Evolutionary conservation across 306 rosid genomes (phyloP).

Genomic region (Cicer pinnatifidum): DNA sequence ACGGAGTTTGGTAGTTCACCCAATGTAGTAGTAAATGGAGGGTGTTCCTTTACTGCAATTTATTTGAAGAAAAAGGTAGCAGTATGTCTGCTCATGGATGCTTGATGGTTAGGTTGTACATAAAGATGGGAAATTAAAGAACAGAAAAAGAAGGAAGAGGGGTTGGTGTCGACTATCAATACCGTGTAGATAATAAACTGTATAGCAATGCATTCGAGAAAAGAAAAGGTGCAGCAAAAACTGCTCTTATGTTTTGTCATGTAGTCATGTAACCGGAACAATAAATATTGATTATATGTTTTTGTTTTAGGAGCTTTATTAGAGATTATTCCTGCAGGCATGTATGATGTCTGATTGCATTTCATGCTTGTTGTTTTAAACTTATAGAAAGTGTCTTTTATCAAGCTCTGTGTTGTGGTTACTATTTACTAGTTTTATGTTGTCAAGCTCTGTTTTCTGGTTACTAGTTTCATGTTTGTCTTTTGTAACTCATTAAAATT

Average conservation of each 20-base stretch:
- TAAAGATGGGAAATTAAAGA: constrained; percentile 40
- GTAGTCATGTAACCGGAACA: not conserved
- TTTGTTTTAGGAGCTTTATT: constrained; percentile 7
- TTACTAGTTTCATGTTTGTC: not conserved
- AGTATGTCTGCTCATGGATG: constrained; percentile 22
- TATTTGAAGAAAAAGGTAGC: constrained; percentile 35
- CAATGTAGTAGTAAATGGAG: constrained; percentile 6
- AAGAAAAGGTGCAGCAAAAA: not conserved
- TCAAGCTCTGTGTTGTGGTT: constrained; percentile 6
- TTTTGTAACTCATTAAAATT: not conserved
- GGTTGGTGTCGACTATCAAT: constrained; percentile 29
- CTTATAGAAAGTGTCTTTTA: not conserved
- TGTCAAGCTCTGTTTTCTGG: not conserved
- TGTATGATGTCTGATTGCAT: not conserved
- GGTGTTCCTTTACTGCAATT: constrained; percentile 18
- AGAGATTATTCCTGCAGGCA: not conserved
- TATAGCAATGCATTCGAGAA: constrained; percentile 20
- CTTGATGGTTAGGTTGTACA: constrained; percentile 38
- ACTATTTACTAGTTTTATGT: not conserved
- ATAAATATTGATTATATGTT: not conserved
- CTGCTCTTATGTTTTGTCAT: constrained; percentile 14
- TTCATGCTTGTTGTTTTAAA: not conserved
- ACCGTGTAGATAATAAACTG: constrained; percentile 37
- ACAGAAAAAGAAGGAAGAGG: constrained; percentile 7
- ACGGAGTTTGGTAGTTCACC: constrained; percentile 37